Evolutionary conservation across 441 rosid genomes (phyloP), one percentile per base, ranked within the genome.

Genomic region (Mallotus repandus): DNA sequence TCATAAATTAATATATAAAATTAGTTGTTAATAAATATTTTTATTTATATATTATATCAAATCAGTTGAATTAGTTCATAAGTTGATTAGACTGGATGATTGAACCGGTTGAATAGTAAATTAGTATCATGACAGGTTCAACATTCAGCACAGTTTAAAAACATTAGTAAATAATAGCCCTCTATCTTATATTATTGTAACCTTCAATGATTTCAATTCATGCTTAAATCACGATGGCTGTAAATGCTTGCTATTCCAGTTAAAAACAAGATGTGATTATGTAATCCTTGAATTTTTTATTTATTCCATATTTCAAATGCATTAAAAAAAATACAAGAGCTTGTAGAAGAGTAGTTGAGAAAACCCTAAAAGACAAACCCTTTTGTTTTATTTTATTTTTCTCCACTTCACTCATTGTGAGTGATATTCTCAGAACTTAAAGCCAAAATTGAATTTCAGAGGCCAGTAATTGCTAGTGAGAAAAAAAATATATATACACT

Each of bases 201-300:
- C 21, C n/a, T 15, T 10, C 55, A 49, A 46, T 60, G 32, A 64
- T 69, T 59, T 22, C 58, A n/a, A 14, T 68, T 62, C 69, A 32
- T 71, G 58, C 35, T 68, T 46, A 9, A 66, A 74, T 62, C 56
- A 70, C 50, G 43, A 32, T 13, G 43, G 57, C 58, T 3, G 70
- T 66, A 9, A 66, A 25, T 66, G 57, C 16, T 29, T 66, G 43
- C 18, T 29, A 25, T 66, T 12, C 2, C 52, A 65, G 29, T 48
- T 48, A 11, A 12, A 45, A 65, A 46, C 2, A 14, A 65, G 9
- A 19, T 21, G 15, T 62, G n/a, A 63, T 63, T 6, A 18, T 62
- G 41, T 38, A 12, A 21, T 22, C 19, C 41, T 12, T 65, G 25
- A 62, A 63, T n/a, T 63, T 38, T 19, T 38, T 32, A 35, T 38